These are phyloP conservation scores for Aureobasidium subglaciale DNA, from an alignment of 2,329 filamentous ascomycete genomes.

Conservation along the genomic window DNA sequence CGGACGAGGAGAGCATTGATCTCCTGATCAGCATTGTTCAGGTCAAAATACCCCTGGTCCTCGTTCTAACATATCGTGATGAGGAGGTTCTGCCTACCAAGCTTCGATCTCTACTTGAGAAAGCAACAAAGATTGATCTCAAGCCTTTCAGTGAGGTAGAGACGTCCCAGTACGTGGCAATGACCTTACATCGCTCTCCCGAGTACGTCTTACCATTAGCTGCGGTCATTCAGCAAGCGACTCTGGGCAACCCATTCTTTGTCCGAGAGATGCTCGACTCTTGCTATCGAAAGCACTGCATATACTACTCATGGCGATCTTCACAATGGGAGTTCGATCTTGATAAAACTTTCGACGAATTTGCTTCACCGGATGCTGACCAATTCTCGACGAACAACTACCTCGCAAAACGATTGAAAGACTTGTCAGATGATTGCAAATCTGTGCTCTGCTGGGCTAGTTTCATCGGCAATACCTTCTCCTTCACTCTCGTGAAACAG, in stretches of 20 bases:
- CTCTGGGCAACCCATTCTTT: slow-evolving; percentile 82
- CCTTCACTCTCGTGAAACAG: slow-evolving; percentile 70
- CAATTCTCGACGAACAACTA: slow-evolving; percentile 77
- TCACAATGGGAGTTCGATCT: slow-evolving; percentile 74
- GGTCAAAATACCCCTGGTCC: slow-evolving; percentile 70
- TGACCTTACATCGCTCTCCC: slow-evolving; percentile 65
- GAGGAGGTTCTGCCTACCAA: slow-evolving; percentile 34
- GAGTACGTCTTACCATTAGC: slow-evolving; percentile 71
- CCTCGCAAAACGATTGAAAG: slow-evolving; percentile 67
- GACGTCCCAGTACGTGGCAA: slow-evolving; percentile 72
- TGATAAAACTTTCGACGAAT: slow-evolving; percentile 78
- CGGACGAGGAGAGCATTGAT: slow-evolving; percentile 79
- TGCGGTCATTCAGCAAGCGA: slow-evolving; percentile 82
- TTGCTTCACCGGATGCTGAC: slow-evolving; percentile 70
- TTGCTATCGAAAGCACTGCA: slow-evolving; percentile 77
- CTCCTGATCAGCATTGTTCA: slow-evolving; percentile 73
- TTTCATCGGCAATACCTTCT: slow-evolving; percentile 73
- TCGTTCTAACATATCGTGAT: slow-evolving; percentile 60
- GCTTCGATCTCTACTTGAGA: slow-evolving; percentile 35
- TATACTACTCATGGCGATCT: slow-evolving; percentile 83
- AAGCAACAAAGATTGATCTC: slow-evolving; percentile 60
- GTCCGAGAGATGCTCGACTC: slow-evolving; percentile 84
- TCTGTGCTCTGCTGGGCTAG: slow-evolving; percentile 82
- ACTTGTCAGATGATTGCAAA: slow-evolving; percentile 66
- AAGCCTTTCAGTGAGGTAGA: slow-evolving; percentile 69